Evolutionary conservation across 345 rosid species (phyloP).

Genomic region (Arabis alpina): DNA sequence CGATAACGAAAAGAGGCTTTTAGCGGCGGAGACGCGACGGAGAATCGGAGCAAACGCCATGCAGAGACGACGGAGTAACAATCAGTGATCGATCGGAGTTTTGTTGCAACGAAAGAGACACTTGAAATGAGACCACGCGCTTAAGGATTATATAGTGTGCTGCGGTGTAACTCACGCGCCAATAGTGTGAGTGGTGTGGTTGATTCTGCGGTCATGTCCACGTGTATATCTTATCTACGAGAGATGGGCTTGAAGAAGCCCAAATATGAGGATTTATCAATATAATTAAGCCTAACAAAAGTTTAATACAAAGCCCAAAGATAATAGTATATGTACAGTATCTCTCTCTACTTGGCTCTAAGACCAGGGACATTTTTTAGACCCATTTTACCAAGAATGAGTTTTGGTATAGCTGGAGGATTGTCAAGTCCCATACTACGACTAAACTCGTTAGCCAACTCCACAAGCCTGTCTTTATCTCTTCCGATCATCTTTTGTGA

Average conservation of each 20-base stretch:
- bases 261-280: too few relatives aligned
- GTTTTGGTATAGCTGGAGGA: constrained; percentile 86
- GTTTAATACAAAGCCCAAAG: neutral
- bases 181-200: neutral
- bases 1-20: constrained; percentile 16
- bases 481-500: constrained; percentile 69
- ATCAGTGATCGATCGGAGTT: constrained; percentile 2
- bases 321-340: neutral
- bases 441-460: constrained; percentile 94
- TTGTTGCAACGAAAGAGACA: constrained; percentile 14
- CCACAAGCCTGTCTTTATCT: constrained; percentile 79
- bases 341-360: constrained; percentile 56
- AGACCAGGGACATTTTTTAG: constrained; percentile 87
- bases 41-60: constrained; percentile 44
- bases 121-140: constrained; percentile 18
- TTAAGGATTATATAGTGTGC: neutral
- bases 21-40: constrained; percentile 41
- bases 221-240: constrained; percentile 34
- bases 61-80: constrained; percentile 29
- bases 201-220: neutral
- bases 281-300: neutral
- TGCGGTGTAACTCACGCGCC: constrained; percentile 22
- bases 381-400: constrained; percentile 86
- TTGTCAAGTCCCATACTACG: constrained; percentile 88
- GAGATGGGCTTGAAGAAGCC: too few relatives aligned